Conservation (phyloP, 1,139 yeast genomes). For the Suhomyces guaymorum region DNA sequence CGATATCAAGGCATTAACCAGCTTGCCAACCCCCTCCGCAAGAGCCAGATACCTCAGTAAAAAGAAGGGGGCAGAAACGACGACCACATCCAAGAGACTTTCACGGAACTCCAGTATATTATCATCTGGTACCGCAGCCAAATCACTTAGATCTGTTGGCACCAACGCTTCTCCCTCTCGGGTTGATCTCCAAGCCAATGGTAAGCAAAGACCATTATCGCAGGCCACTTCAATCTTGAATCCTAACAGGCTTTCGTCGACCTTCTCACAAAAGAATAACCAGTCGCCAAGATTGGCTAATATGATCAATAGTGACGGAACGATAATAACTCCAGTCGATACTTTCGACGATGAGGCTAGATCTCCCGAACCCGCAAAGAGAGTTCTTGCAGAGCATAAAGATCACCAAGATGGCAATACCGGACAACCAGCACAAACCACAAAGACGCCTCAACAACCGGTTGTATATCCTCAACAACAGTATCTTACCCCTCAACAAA, state of each 20-base stretch:
- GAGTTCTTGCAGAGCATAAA: slow-evolving; percentile 1
- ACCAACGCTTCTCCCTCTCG: slow-evolving; percentile 23
- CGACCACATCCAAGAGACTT: slow-evolving; percentile 16
- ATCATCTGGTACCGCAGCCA: slow-evolving; percentile 27
- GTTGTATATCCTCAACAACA: slow-evolving; percentile 12
- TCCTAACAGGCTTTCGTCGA: slow-evolving; percentile 37
- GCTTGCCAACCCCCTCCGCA: slow-evolving; percentile 55
- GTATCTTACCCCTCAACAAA: slow-evolving; percentile 16
- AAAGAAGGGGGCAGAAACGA: slow-evolving; percentile 13
- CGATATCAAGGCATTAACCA: slow-evolving; percentile 67
- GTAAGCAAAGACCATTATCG: slow-evolving; percentile 24
- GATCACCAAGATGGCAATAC: slow-evolving; percentile 2
- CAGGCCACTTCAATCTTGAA: slow-evolving; percentile 29
- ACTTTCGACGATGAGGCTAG: slow-evolving; percentile 18
- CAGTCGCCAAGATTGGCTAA: slow-evolving; percentile 43
- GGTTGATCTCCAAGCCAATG: slow-evolving; percentile 1
- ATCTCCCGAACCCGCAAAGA: slow-evolving; percentile 2
- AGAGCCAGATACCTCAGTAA: slow-evolving; percentile 35
- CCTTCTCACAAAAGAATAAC: slow-evolving; percentile 37
- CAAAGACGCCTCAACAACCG: slow-evolving; percentile 9
- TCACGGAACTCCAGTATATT: slow-evolving; percentile 35
- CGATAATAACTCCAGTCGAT: slow-evolving; percentile 47
- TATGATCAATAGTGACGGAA: slow-evolving; percentile 51
- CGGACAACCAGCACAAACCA: slow-evolving; percentile 7
- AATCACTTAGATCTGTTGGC: slow-evolving; percentile 24